Evolutionary conservation across 1,284 basidiomycete species (phyloP), one percentile per base, ranked within the genome.

Genomic region (Nidula niveotomentosa): DNA sequence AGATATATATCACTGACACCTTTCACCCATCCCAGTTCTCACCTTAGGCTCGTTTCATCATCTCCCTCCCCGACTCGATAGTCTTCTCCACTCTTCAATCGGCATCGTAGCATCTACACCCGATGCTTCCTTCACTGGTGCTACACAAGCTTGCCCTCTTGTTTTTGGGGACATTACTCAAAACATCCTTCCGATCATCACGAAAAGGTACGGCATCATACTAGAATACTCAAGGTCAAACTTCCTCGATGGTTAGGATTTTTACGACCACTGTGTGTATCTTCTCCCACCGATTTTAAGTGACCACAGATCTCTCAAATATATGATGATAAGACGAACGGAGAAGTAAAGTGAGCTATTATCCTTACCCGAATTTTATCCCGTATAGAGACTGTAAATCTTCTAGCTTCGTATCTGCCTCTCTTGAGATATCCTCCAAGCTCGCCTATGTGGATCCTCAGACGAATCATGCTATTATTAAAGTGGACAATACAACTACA

Each of bases 301-400:
- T 4, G 23, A 23, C 23, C 23, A 23, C 23, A 2, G 23, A 23
- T 23, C 23, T 23, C 4, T 23, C 23, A 7, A 33, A 10, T 33
- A 88, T 85, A 71, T 55, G 86, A 90, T 66, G 83, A 88, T 60
- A 69, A 86, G 6, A 89, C 86, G 37, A 87, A 88, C 59, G 89
- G 90, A 49, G 84, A 92, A 66, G 80, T 74, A n/a, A 23, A 23
- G 23, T 23, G 23, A 23, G 23, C 23, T 23, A 2, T 23, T 23
- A 23, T 23, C 23, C 23, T 23, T 23, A 23, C 23, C 23, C 23
- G 4, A 23, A 23, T 23, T 23, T 23, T 23, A 4, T 23, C 23
- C 23, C 23, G 23, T 23, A 23, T 23, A 23, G 23, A 23, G 23
- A 23, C 23, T 23, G 23, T 2, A 23, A 23, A 23, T 23, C 23